Conservation (phyloP, 202 grass and related monocot species). For the Schoenoplectus triqueter region DNA sequence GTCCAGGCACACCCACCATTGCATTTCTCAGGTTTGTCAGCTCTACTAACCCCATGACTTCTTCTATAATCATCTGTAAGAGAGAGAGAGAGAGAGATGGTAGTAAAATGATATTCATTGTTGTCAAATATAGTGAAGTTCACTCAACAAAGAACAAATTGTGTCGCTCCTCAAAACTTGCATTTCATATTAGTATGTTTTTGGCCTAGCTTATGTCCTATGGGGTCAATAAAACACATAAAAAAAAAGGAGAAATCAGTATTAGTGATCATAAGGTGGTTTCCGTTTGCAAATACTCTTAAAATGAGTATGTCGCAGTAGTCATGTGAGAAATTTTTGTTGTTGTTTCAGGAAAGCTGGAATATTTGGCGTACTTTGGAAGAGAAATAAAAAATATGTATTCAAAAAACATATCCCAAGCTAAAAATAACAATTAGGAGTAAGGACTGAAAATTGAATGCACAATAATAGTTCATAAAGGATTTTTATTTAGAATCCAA, state of each 20-base stretch:
- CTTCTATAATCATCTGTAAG: slow-evolving; percentile 51
- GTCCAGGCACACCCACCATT: slow-evolving; percentile 55
- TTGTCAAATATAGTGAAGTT: slow-evolving; percentile 21
- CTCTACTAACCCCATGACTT: slow-evolving; percentile 62
- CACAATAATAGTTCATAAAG: not conserved
- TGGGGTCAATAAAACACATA: no score
- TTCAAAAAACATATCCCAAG: not conserved
- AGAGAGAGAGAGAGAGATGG: not conserved
- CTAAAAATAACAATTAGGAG: not conserved
- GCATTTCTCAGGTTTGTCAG: slow-evolving; percentile 42
- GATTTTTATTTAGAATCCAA: not conserved
- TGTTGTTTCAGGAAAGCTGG: not conserved
- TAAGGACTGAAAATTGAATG: not conserved
- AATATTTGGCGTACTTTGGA: not conserved
- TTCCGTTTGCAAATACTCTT: not conserved
- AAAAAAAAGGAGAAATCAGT: not conserved
- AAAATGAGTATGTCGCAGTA: not conserved
- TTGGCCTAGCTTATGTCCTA: not conserved
- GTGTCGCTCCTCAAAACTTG: not conserved
- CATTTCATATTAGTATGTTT: not conserved
- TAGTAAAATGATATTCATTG: not conserved
- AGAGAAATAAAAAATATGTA: not conserved
- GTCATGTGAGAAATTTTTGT: not conserved
- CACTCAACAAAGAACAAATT: not conserved
- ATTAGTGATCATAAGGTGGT: not conserved